Percentiles rank a stretch among this genome's conserved stretches.
phyloP scores from a whole-genome alignment of 2,329 filamentous ascomycete genomes.

The Curvularia verruculosa region DNA sequence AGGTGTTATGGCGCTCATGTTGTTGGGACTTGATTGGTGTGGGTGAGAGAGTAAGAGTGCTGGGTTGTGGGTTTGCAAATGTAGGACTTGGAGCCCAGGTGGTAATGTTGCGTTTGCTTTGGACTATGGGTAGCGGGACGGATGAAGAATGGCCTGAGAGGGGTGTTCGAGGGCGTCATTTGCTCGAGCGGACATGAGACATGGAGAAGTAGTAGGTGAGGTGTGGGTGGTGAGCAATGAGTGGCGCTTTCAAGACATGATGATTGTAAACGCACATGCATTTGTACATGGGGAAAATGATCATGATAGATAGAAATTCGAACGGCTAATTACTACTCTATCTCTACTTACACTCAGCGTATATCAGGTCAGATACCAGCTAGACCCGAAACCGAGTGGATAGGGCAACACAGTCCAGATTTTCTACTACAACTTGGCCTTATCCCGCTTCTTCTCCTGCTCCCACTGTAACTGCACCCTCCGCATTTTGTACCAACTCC shows the following conservation, averaged over 20 bases:
- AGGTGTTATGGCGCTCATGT: constrained; percentile 25
- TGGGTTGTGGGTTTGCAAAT: background rate
- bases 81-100: background rate
- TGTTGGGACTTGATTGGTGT: background rate
- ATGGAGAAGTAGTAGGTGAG: constrained; percentile 9
- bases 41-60: background rate
- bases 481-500: constrained; percentile 75
- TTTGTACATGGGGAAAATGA: constrained; percentile 1
- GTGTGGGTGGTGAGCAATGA: background rate
- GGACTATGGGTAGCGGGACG: constrained; percentile 2
- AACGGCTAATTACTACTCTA: constrained; percentile 19
- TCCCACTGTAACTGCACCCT: constrained; percentile 75
- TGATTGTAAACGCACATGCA: background rate
- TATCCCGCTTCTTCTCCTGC: constrained; percentile 60
- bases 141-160: constrained; percentile 7
- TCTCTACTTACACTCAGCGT: constrained; percentile 16
- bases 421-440: constrained; percentile 61
- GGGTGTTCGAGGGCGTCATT: constrained; percentile 4
- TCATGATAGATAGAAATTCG: constrained; percentile 16
- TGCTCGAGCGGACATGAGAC: background rate
- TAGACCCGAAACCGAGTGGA: constrained; percentile 4
- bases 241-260: background rate
- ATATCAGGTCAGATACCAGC: constrained; percentile 12
- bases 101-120: background rate
- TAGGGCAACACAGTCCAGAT: background rate